Percentiles rank a stretch among this genome's conserved stretches.
Conservation (phyloP, 164 flowering plant genomes). For the Kingdonia uniflora region DNA sequence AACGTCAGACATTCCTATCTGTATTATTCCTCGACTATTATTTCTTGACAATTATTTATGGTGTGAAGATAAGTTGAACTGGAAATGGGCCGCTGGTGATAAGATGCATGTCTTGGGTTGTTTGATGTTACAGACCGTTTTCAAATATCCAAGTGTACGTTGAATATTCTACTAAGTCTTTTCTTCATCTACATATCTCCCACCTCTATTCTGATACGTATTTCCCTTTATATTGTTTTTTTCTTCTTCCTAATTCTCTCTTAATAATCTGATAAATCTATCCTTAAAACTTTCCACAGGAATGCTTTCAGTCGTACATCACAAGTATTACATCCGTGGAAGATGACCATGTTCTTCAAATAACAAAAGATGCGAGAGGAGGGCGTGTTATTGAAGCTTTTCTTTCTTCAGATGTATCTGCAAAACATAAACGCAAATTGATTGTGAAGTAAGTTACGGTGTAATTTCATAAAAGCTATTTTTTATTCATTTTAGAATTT, state of each 20-base stretch:
- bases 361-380: constrained; percentile 66
- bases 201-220: too few relatives aligned
- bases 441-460: constrained; percentile 45
- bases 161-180: constrained; percentile 1
- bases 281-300: constrained; percentile 33
- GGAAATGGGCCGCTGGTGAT: constrained; percentile 60
- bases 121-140: constrained; percentile 71
- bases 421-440: constrained; percentile 56
- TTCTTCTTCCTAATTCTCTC: not conserved
- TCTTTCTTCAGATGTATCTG: constrained; percentile 53
- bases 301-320: constrained; percentile 45
- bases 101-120: constrained; percentile 79
- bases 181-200: not conserved
- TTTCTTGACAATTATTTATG: constrained; percentile 65
- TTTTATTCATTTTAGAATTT: too few relatives aligned
- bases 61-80: constrained; percentile 45
- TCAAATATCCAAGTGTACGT: constrained; percentile 59
- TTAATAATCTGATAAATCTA: not conserved
- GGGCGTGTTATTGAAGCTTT: constrained; percentile 81
- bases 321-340: constrained; percentile 65
- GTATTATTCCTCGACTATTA: constrained; percentile 63
- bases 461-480: not conserved
- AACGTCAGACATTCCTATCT: constrained; percentile 36
- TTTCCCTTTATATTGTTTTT: not conserved
- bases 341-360: constrained; percentile 44